Conservation (phyloP, 2,329 filamentous ascomycete species). For the Penicillium sp. region DNA sequence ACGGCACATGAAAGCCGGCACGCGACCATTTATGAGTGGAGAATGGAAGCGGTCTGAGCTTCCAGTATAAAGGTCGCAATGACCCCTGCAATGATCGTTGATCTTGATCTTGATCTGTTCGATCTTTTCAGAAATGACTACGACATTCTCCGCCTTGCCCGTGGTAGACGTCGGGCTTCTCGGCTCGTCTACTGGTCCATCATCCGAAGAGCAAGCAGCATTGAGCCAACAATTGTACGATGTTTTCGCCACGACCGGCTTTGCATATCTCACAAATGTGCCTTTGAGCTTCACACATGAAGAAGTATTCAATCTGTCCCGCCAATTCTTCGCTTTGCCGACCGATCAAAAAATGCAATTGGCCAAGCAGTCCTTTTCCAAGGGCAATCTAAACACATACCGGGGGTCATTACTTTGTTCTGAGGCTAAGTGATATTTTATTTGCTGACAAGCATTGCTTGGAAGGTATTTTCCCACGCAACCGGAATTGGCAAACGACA, state of each 20-base stretch:
- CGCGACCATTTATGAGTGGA: background rate
- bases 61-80: background rate
- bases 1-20: background rate
- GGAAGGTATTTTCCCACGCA: constrained; percentile 49
- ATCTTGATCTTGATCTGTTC: background rate
- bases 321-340: constrained; percentile 42
- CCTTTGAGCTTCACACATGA: constrained; percentile 46
- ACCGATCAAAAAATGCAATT: constrained; percentile 41
- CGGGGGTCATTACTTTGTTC: constrained; percentile 33
- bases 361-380: constrained; percentile 46
- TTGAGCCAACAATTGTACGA: constrained; percentile 44
- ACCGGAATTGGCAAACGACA: constrained; percentile 39
- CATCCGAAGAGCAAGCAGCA: constrained; percentile 24
- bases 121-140: constrained; percentile 35
- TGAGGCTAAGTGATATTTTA: background rate
- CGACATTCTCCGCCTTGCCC: constrained; percentile 45
- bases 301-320: constrained; percentile 45
- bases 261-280: constrained; percentile 48
- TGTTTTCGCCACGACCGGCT: constrained; percentile 49
- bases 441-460: background rate
- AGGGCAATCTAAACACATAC: constrained; percentile 47
- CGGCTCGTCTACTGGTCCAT: constrained; percentile 22
- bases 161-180: constrained; percentile 45
- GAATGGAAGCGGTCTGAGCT: background rate
- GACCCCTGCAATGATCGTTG: background rate